Conservation (phyloP, 768 basidiomycete genomes). For the Phanerodontia chrysosporium region DNA sequence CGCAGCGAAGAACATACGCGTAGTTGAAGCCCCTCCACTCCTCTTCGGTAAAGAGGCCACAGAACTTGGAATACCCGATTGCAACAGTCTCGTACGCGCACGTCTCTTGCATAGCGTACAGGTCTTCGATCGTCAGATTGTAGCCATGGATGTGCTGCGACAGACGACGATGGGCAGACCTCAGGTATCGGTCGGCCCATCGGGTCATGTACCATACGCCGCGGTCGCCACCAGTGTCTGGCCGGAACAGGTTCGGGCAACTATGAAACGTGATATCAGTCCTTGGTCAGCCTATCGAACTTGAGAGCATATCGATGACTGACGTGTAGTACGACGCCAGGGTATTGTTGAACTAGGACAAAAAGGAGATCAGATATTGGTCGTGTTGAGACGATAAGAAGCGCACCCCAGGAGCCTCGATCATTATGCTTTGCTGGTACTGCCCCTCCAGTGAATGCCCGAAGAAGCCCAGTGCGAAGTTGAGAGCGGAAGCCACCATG, state of each 20-base stretch:
- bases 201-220: slow-evolving; percentile 49
- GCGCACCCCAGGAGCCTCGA: slow-evolving; percentile 28
- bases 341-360: slow-evolving; percentile 49
- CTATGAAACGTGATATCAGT: background rate
- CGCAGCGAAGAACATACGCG: slow-evolving; percentile 41
- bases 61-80: slow-evolving; percentile 90
- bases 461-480: slow-evolving; percentile 51
- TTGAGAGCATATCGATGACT: slow-evolving; percentile 13
- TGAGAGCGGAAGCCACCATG: slow-evolving; percentile 49
- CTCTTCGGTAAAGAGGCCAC: slow-evolving; percentile 81
- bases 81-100: slow-evolving; percentile 96
- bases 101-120: slow-evolving; percentile 74
- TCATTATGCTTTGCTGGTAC: slow-evolving; percentile 41
- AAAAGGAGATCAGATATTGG: background rate
- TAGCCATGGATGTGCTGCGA: slow-evolving; percentile 56
- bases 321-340: slow-evolving; percentile 81
- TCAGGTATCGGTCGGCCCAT: slow-evolving; percentile 74
- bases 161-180: slow-evolving; percentile 58
- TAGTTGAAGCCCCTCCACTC: slow-evolving; percentile 96
- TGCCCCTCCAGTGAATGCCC: slow-evolving; percentile 41
- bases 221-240: slow-evolving; percentile 49
- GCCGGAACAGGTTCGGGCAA: slow-evolving; percentile 57
- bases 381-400: background rate
- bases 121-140: slow-evolving; percentile 59
- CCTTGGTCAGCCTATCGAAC: background rate